These are phyloP conservation scores for Agastache rugosa DNA, from an alignment of 257 asterid genomes.

Conservation along the genomic window DNA sequence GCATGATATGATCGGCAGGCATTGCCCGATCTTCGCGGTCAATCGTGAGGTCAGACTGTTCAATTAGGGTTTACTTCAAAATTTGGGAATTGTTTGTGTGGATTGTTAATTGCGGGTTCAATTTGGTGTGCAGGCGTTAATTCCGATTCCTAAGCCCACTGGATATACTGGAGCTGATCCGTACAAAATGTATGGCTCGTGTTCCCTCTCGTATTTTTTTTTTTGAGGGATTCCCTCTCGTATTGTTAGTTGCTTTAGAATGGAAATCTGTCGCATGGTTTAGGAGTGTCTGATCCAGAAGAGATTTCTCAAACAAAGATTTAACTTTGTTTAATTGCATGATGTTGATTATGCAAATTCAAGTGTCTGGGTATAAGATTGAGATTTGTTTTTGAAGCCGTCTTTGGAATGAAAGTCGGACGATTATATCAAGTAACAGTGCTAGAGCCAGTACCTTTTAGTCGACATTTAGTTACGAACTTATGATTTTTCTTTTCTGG, in stretches of 20 bases:
- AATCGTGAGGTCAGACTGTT: slow-evolving; percentile 91
- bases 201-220: slow-evolving; percentile 27
- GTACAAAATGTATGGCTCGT: slow-evolving; percentile 71
- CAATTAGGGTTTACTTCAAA: slow-evolving; percentile 31
- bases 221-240: too few species aligned
- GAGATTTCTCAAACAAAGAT: slow-evolving; percentile 5
- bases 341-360: not conserved
- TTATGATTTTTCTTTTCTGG: not conserved
- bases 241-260: slow-evolving; percentile 22
- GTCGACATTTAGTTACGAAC: not conserved
- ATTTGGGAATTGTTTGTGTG: slow-evolving; percentile 8
- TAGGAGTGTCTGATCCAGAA: not conserved
- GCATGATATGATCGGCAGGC: slow-evolving; percentile 97
- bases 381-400: not conserved
- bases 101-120: slow-evolving; percentile 2
- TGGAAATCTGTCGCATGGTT: not conserved
- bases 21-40: slow-evolving; percentile 88
- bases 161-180: slow-evolving; percentile 98
- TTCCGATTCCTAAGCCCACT: slow-evolving; percentile 88
- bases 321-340: not conserved
- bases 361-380: not conserved
- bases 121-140: slow-evolving; percentile 61
- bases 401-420: not conserved
- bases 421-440: not conserved
- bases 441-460: not conserved